phyloP scores from a whole-genome alignment of 1,284 basidiomycete species.

The Fomitopsis schrenkii region DNA sequence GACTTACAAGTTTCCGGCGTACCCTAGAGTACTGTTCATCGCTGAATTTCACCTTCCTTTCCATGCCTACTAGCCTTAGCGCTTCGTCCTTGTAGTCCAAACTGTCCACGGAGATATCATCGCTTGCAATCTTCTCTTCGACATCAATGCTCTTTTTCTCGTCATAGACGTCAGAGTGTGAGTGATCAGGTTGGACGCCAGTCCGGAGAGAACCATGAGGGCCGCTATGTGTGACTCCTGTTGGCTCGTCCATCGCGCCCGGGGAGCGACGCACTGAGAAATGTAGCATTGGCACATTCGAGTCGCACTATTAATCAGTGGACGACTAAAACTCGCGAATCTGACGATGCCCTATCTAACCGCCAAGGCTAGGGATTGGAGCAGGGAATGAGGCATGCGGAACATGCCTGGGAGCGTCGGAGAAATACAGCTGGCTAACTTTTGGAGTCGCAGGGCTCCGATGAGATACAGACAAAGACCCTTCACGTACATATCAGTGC shows the following conservation, averaged over 20 bases:
- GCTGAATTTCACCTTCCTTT: slow-evolving; percentile 46
- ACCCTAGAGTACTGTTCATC: slow-evolving; percentile 55
- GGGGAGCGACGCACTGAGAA: background rate
- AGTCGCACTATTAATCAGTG: background rate
- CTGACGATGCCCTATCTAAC: background rate
- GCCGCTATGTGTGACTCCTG: background rate
- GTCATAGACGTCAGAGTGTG: background rate
- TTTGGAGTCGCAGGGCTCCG: background rate
- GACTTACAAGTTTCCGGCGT: slow-evolving; percentile 51
- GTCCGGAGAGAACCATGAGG: background rate
- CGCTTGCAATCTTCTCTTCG: background rate
- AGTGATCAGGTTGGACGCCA: background rate
- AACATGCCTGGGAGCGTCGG: background rate
- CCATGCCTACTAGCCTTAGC: slow-evolving; percentile 48
- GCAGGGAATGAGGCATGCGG: background rate
- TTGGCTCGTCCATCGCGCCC: background rate
- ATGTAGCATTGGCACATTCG: background rate
- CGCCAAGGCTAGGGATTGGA: background rate
- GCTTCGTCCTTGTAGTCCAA: slow-evolving; percentile 50
- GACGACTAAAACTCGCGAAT: background rate
- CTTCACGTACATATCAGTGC: background rate
- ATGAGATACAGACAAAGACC: background rate
- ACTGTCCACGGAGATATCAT: slow-evolving; percentile 22
- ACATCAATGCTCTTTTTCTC: slow-evolving; percentile 4
- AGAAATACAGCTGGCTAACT: background rate